phyloP scores from a whole-genome alignment of 495 filamentous ascomycete species.

The Penicillium tannophilum region DNA sequence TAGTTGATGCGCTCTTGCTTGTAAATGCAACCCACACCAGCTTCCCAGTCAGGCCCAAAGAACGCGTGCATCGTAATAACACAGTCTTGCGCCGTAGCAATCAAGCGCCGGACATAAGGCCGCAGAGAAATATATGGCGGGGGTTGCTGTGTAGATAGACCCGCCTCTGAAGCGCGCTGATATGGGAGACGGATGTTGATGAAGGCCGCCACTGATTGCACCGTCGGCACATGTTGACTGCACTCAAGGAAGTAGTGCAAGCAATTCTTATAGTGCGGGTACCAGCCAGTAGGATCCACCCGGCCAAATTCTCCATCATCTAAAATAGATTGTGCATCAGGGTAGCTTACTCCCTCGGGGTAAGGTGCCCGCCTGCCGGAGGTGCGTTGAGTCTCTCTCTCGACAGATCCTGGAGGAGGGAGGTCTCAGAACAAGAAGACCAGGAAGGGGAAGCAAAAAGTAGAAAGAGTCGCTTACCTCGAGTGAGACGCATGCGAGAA shows the following conservation, averaged over 20 bases:
- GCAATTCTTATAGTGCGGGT: constrained; percentile 84
- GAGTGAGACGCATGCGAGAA: constrained; percentile 31
- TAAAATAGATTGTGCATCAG: constrained; percentile 17
- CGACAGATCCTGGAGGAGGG: constrained; percentile 26
- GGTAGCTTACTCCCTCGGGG: constrained; percentile 15
- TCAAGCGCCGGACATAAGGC: constrained; percentile 86
- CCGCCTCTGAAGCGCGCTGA: constrained; percentile 31
- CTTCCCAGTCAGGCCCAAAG: constrained; percentile 83
- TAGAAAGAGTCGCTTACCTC: constrained; percentile 25
- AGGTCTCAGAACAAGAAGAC: constrained; percentile 28
- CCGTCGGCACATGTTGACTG: constrained; percentile 72
- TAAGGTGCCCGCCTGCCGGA: constrained; percentile 25
- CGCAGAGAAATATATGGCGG: constrained; percentile 64
- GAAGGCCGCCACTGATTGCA: constrained; percentile 90
- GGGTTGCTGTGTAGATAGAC: constrained; percentile 7
- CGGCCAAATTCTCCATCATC: constrained; percentile 39
- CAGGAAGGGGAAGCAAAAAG: background rate
- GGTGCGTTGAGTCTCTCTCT: constrained; percentile 30
- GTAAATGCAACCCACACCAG: constrained; percentile 75
- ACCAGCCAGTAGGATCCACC: constrained; percentile 83
- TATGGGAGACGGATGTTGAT: constrained; percentile 72
- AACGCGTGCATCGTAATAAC: constrained; percentile 78
- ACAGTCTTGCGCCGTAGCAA: constrained; percentile 84
- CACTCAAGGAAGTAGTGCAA: constrained; percentile 84
- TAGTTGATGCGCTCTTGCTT: constrained; percentile 90